These are phyloP conservation scores for Talaromyces sp. DNA, from an alignment of 2,329 filamentous ascomycete species.

Conservation along the genomic window DNA sequence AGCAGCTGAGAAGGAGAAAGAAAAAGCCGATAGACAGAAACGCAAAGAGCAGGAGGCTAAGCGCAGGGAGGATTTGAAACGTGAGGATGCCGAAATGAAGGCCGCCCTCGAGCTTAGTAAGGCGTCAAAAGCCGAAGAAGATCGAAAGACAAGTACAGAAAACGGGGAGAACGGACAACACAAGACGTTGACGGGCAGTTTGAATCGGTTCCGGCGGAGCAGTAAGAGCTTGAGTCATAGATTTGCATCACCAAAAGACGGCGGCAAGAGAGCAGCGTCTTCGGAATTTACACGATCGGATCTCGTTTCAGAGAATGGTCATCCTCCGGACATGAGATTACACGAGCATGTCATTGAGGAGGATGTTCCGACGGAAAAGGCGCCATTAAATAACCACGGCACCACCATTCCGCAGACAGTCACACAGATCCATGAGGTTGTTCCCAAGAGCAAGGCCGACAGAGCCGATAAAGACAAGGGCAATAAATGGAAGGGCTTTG, in stretches of 20 bases:
- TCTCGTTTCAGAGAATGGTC: constrained; percentile 7
- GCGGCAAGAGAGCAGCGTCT: constrained; percentile 30
- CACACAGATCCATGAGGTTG: neutral
- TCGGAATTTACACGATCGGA: constrained; percentile 18
- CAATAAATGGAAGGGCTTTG: constrained; percentile 39
- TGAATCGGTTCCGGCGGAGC: constrained; percentile 64
- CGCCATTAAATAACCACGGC: neutral
- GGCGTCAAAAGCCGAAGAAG: constrained; percentile 53
- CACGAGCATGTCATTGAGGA: constrained; percentile 15
- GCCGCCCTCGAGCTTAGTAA: constrained; percentile 63
- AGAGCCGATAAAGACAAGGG: constrained; percentile 16
- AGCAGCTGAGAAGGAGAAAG: constrained; percentile 42
- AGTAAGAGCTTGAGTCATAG: constrained; percentile 76
- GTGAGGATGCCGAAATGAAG: constrained; percentile 57
- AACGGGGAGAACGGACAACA: constrained; percentile 17
- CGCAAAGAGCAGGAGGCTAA: constrained; percentile 55
- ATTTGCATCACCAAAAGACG: constrained; percentile 42
- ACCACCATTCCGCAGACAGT: neutral
- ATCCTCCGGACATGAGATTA: constrained; percentile 7
- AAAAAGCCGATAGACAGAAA: constrained; percentile 52
- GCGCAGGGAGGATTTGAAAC: constrained; percentile 43
- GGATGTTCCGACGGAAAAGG: constrained; percentile 6
- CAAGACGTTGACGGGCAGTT: constrained; percentile 37
- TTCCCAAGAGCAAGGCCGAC: constrained; percentile 3
- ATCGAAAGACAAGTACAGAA: constrained; percentile 24